Base-by-base conservation (phyloP, 1,139 yeast genomes). In the Tardiomyces blankii region DNA sequence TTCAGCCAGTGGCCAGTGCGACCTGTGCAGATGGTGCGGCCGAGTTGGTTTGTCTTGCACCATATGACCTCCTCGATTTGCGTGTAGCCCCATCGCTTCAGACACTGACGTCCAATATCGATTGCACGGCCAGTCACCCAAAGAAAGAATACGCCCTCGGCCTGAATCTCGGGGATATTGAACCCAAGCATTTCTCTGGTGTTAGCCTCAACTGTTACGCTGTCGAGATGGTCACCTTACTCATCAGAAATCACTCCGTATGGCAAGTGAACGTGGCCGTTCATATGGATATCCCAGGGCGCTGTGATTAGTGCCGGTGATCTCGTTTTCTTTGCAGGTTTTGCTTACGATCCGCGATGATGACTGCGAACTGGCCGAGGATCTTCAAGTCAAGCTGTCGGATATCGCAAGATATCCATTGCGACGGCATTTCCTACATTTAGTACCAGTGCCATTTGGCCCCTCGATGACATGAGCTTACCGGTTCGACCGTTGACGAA, bases 51-150 rank as follows among this genome's bases (percentile, higher is more conserved):
- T 11, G 93, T 77, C 61, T 89, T 89, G 49, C 87, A 76, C 97
- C 97, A 89, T 18, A 89, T 77, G 54, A 89, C 65, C 61, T 88
- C 96, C 61, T 88, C 91, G 23, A 78, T 67, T 6, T 82, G 77
- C 30, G 63, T 60, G 60, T 89, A 89, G 0, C 96, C 96, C 96
- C 96, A 88, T 51, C 75, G 77, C 6, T 62, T 63, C 47, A 89
- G 66, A 9, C 91, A 87, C 49, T 77, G 77, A 40, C 95, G 74
- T 1, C 96, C 97, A 38, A 83, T 71, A 55, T 89, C 96, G 52
- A 87, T 79, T 3, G 96, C 88, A 43, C 97, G 72, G 0, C 96
- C 96, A 1, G 97, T 89, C 4, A 88, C 96, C 97, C 96, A 89
- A 28, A 89, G 70, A 51, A 88, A 72, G 44, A 87, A 67, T 2